Evolutionary conservation across 164 flowering plant genomes (phyloP).

Genomic region (Magnolia kwangsiensis): DNA sequence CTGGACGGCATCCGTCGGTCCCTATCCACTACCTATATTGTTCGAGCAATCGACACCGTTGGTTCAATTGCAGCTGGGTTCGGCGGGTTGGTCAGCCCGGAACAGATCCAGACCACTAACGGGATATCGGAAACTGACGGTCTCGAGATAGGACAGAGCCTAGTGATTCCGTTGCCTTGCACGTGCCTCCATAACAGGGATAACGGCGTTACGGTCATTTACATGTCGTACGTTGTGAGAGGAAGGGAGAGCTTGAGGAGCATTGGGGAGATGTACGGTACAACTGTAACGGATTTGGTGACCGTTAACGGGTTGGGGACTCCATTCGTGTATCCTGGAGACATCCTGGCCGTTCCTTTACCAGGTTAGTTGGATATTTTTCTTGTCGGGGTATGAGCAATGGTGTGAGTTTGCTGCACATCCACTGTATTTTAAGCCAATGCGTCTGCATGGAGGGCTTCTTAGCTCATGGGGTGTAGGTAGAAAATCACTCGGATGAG

Average conservation of each 20-base stretch:
- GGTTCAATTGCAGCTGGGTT: slow-evolving; percentile 22
- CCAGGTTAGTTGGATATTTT: slow-evolving; percentile 19
- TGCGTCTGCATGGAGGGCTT: too few species aligned
- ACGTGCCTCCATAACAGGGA: slow-evolving; percentile 22
- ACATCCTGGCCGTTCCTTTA: slow-evolving; percentile 28
- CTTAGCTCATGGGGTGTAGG: too few species aligned
- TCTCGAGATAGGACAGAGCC: slow-evolving; percentile 13
- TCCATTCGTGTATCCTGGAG: slow-evolving; percentile 18
- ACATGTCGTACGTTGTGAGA: slow-evolving; percentile 27
- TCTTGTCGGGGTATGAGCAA: too few species aligned
- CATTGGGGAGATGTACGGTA: slow-evolving; percentile 14
- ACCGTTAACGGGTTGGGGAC: slow-evolving; percentile 18
- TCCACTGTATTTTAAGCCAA: too few species aligned
- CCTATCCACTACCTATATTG: slow-evolving; percentile 14
- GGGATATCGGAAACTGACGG: slow-evolving; percentile 6
- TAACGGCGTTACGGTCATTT: slow-evolving; percentile 20
- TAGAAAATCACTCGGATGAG: too few species aligned
- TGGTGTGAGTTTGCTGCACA: too few species aligned
- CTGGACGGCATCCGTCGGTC: slow-evolving; percentile 32
- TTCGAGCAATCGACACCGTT: slow-evolving; percentile 18
- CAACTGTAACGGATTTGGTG: slow-evolving; percentile 18
- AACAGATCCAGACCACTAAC: slow-evolving; percentile 21
- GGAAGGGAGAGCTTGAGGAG: slow-evolving; percentile 23
- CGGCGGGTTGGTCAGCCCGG: slow-evolving; percentile 28
- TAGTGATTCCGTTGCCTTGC: slow-evolving; percentile 28